These are phyloP conservation scores for Lachnellula willkommii DNA, from an alignment of 2,329 filamentous ascomycete species.

Conservation along the genomic window DNA sequence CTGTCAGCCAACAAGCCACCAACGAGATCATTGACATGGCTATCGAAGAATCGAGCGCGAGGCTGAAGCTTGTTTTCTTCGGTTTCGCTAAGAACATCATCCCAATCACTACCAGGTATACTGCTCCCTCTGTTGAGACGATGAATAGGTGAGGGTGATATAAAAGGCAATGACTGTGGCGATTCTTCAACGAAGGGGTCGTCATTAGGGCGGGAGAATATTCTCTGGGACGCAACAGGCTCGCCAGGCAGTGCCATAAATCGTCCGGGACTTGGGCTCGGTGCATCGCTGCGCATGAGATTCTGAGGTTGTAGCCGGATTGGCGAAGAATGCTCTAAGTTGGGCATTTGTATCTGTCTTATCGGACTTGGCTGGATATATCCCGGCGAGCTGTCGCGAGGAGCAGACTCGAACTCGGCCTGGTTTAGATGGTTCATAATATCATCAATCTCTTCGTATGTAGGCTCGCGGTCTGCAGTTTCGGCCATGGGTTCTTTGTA, in stretches of 20 bases:
- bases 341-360: conserved; percentile 35
- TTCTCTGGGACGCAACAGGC: conserved; percentile 35
- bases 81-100: conserved; percentile 73
- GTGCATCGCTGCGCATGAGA: conserved; percentile 60
- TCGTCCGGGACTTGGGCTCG: conserved; percentile 65
- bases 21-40: conserved; percentile 81
- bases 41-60: conserved; percentile 83
- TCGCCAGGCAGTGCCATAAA: conserved; percentile 45
- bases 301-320: conserved; percentile 49
- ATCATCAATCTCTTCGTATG: conserved; percentile 83
- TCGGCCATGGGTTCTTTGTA: conserved; percentile 12
- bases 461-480: conserved; percentile 24
- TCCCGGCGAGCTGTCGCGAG: conserved; percentile 32
- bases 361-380: conserved; percentile 44
- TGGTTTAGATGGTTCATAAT: conserved; percentile 83
- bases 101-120: conserved; percentile 82
- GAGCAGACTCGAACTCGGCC: conserved; percentile 55
- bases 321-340: conserved; percentile 43
- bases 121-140: conserved; percentile 59
- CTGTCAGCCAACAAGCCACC: conserved; percentile 70
- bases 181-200: conserved; percentile 33
- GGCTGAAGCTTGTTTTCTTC: conserved; percentile 79
- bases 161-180: conserved; percentile 36
- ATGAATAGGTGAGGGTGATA: conserved; percentile 53
- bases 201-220: conserved; percentile 44